phyloP scores from a whole-genome alignment of 768 basidiomycete genomes.

The Daedaleopsis nitida region DNA sequence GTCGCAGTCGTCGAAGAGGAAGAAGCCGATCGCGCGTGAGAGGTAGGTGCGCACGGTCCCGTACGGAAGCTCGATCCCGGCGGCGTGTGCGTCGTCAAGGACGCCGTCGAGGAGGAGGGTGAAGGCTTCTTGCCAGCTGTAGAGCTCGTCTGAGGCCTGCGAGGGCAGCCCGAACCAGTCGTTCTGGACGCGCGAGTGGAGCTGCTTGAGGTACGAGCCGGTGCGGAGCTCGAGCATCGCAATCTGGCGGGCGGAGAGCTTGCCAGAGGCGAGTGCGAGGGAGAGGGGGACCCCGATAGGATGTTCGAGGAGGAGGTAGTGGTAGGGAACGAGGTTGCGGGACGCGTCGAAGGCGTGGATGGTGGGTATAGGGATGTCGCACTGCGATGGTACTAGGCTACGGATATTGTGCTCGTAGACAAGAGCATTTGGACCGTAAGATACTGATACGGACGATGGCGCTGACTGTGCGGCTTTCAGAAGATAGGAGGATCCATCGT shows the following conservation, averaged over 20 bases:
- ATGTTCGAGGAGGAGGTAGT: constrained; percentile 53
- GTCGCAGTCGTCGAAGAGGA: constrained; percentile 77
- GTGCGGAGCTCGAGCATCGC: constrained; percentile 59
- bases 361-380: constrained; percentile 52
- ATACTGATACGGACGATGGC: background rate
- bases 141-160: constrained; percentile 37
- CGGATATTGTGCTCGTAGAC: constrained; percentile 26
- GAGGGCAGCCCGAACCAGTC: constrained; percentile 70
- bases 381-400: constrained; percentile 18
- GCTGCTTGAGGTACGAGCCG: constrained; percentile 58
- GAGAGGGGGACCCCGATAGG: constrained; percentile 38
- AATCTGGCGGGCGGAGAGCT: constrained; percentile 38
- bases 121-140: constrained; percentile 80
- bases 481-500: constrained; percentile 23
- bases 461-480: constrained; percentile 20
- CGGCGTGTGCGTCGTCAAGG: constrained; percentile 44
- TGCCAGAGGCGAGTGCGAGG: constrained; percentile 38
- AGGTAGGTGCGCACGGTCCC: constrained; percentile 44
- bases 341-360: constrained; percentile 51
- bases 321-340: constrained; percentile 45
- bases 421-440: constrained; percentile 28
- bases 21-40: constrained; percentile 72
- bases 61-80: constrained; percentile 25
- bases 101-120: constrained; percentile 57
- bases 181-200: constrained; percentile 71